Percentiles rank a stretch among this genome's conserved stretches.
phyloP scores from a whole-genome alignment of 139 green algal genomes.

The Picochlorum sp. region DNA sequence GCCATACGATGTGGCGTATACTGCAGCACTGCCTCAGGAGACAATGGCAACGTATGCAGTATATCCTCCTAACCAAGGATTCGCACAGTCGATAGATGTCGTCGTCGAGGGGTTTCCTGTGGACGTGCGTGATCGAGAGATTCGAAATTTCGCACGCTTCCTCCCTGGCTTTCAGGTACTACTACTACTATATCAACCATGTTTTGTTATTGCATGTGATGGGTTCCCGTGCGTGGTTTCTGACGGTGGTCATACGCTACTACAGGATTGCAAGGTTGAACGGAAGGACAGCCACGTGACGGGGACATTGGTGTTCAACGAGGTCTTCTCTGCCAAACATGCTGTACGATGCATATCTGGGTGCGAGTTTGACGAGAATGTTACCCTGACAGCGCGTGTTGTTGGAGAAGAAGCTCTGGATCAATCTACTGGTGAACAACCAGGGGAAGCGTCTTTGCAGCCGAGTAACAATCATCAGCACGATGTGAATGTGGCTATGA shows the following conservation, averaged over 20 bases:
- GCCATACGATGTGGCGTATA: no score
- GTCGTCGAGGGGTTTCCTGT: conserved; percentile 58
- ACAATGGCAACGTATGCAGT: no score
- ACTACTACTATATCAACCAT: background rate
- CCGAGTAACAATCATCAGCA: no score
- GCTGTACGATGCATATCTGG: background rate
- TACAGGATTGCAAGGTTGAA: background rate
- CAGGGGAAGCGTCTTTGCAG: background rate
- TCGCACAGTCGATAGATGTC: no score
- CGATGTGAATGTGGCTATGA: no score
- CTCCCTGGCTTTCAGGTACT: conserved; percentile 79
- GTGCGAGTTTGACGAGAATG: background rate
- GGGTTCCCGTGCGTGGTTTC: background rate
- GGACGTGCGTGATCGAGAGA: conserved; percentile 84
- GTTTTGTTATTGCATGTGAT: background rate
- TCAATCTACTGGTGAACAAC: background rate
- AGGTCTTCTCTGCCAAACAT: background rate
- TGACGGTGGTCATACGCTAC: background rate
- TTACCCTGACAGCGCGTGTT: background rate
- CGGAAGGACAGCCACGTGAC: background rate
- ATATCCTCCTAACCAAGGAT: no score
- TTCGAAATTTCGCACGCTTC: conserved; percentile 91
- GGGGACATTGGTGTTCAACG: background rate
- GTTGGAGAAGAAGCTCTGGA: background rate
- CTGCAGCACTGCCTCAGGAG: no score